Evolutionary conservation across 768 basidiomycete species (phyloP), one percentile per base, ranked within the genome.

Genomic region (Cystofilobasidium ferigula): DNA sequence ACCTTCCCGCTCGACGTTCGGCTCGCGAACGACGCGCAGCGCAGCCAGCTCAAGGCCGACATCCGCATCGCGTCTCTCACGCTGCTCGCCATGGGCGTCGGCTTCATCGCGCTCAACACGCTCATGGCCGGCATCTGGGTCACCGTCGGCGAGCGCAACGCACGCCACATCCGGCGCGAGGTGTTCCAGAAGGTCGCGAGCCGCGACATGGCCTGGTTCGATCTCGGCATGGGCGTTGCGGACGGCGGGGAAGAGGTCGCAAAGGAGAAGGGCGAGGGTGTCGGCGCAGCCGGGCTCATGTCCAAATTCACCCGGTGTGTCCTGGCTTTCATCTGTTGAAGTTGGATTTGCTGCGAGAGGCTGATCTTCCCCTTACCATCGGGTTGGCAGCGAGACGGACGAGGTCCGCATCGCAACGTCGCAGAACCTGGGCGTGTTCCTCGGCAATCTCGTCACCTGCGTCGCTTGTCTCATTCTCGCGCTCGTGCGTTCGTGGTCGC

Each of bases 151-250:
- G 94, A 97, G 74, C 79, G 83, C 64, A 88, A 89, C 69, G 83
- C 85, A 9, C 77, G 84, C 70, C 80, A 81, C 10, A 76, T 95
- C 24, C 78, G 92, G 68, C 79, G 80, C 71, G 77, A 78, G 57
- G 86, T 93, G 8, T 94, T 88, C 73, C 72, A 74, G 3, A 82
- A 84, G 1, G 82, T 95, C 32, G 81, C 83, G 20, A 73, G 72
- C 28, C 86, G 85, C 72, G 84, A 85, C 26, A 86, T 94, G 82
- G 80, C 81, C n/a, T 95, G 93, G 92, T 95, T 90, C 73, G 92
- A 95, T 76, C 76, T 82, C 45, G 85, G 87, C 64, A 85, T 86
- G 81, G 79, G 79, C 3, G 70, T 76, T 64, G 71, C 69, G n/a
- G 61, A 45, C 22, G 72, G 71, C 12, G 71, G 71, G 4, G 69